phyloP scores from a whole-genome alignment of 164 flowering plant genomes.

The Platanus orientalis region DNA sequence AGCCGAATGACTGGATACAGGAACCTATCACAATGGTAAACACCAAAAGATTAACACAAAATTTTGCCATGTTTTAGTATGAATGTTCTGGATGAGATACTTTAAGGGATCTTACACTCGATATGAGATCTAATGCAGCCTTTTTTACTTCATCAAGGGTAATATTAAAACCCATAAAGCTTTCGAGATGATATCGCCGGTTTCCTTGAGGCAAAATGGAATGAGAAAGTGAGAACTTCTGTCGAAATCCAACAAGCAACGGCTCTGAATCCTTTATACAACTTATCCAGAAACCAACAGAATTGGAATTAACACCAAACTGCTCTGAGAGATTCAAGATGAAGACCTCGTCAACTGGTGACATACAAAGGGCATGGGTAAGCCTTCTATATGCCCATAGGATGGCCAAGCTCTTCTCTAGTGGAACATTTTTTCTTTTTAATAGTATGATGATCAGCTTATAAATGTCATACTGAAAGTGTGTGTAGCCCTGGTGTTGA shows the following conservation, averaged over 20 bases:
- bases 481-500: slow-evolving; percentile 49
- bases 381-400: slow-evolving; percentile 79
- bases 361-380: slow-evolving; percentile 71
- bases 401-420: slow-evolving; percentile 39
- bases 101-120: slow-evolving; percentile 47
- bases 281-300: slow-evolving; percentile 52
- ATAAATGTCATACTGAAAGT: slow-evolving; percentile 42
- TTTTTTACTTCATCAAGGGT: slow-evolving; percentile 24
- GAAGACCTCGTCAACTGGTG: slow-evolving; percentile 56
- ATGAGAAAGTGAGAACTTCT: slow-evolving; percentile 38
- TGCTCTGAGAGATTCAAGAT: slow-evolving; percentile 40
- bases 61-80: background rate
- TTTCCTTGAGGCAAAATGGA: slow-evolving; percentile 17
- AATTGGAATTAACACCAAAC: slow-evolving; percentile 38
- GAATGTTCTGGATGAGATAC: background rate
- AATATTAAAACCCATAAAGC: slow-evolving; percentile 18
- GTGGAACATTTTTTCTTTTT: slow-evolving; percentile 41
- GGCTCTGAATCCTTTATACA: slow-evolving; percentile 47
- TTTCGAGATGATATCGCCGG: slow-evolving; percentile 15
- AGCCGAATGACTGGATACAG: slow-evolving; percentile 31
- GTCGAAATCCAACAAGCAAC: slow-evolving; percentile 50
- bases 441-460: slow-evolving; percentile 49
- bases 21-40: slow-evolving; percentile 39
- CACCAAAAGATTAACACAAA: slow-evolving; percentile 2
- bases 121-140: slow-evolving; percentile 48